Evolutionary conservation across 306 rosid species (phyloP), one percentile per base, ranked within the genome.

Genomic region (Lathyrus tuberosus): DNA sequence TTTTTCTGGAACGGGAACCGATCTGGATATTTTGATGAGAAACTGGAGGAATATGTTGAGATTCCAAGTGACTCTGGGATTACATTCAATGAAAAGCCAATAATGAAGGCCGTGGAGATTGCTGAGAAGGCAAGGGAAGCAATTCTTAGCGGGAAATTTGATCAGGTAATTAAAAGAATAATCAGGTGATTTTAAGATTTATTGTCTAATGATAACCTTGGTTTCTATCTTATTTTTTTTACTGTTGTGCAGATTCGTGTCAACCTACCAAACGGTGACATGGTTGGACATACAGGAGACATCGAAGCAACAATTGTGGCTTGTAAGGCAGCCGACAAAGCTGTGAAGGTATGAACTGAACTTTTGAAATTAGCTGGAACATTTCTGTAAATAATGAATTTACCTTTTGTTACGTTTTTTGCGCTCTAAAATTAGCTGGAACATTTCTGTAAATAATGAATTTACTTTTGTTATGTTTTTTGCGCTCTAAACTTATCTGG

Each of bases 1-100:
- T 91, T 95, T 84, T 91, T 95, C 84, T 95, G 99, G 99, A 95
- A 95, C 31, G 99, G 99, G 54, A 95, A 91, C 72, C 97, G 97
- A 16, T 89, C 99, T 67, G 99, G 99, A 47, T 95, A 65, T 77
- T 95, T 95, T 48, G 84, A 91, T 17, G 2, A 68, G 54, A 69
- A 86, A 31, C 40, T 95, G 91, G 99, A 95, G 73, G 84, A 91
- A 38, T 95, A 95, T 66, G 93, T 91, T 30, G 96, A 95, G 87
- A 73, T 95, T 78, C 99, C 97, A 58, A 91, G 99, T 79, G 99
- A 95, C 59, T 49, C 62, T 56, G 99, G 99, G 46, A 95, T 95
- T 66, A 80, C 99, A 62, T 95, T 95, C 84, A 95, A 95, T 52
- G 97, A 71, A 16, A 22, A 89, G 69, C 99, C 99, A 70, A 80